These are phyloP conservation scores for Botryobasidium botryosum DNA, from an alignment of 768 basidiomycete species.

Conservation along the genomic window DNA sequence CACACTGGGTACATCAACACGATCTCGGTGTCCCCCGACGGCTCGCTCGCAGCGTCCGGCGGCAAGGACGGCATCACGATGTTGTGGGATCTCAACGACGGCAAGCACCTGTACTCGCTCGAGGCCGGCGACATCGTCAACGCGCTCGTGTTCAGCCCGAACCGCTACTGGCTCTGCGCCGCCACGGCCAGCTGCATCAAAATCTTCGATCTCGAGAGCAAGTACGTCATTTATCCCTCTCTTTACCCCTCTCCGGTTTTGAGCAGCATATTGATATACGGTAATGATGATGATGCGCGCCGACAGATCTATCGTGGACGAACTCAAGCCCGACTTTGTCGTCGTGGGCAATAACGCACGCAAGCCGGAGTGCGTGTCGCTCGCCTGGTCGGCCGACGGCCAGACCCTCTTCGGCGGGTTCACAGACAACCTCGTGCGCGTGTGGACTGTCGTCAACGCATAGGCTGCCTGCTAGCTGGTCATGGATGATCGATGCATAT, in stretches of 20 bases:
- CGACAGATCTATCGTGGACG: slow-evolving; percentile 91
- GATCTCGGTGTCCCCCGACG: slow-evolving; percentile 95
- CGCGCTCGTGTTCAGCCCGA: slow-evolving; percentile 97
- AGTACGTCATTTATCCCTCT: slow-evolving; percentile 36
- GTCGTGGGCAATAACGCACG: slow-evolving; percentile 54
- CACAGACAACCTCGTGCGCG: slow-evolving; percentile 85
- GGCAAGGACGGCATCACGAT: slow-evolving; percentile 99
- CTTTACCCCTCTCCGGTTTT: not conserved
- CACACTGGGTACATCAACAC: slow-evolving; percentile 99
- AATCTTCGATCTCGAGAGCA: slow-evolving; percentile 99
- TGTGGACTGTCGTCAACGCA: slow-evolving; percentile 57
- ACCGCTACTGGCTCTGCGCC: slow-evolving; percentile 99
- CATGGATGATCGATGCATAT: no score
- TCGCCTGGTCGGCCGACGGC: slow-evolving; percentile 97
- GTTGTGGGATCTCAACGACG: slow-evolving; percentile 99
- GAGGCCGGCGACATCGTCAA: slow-evolving; percentile 98
- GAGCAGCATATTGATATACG: slow-evolving; percentile 1
- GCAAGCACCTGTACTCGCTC: slow-evolving; percentile 99
- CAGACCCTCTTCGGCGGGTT: slow-evolving; percentile 95
- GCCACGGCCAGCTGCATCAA: slow-evolving; percentile 95
- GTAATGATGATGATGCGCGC: no score
- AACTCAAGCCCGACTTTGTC: slow-evolving; percentile 89
- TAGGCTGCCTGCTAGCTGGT: no score
- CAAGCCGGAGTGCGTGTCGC: slow-evolving; percentile 70
- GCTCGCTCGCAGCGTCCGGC: slow-evolving; percentile 95